Evolutionary conservation across 2,329 filamentous ascomycete species (phyloP).

Genomic region (Ascocoryne sarcoides): DNA sequence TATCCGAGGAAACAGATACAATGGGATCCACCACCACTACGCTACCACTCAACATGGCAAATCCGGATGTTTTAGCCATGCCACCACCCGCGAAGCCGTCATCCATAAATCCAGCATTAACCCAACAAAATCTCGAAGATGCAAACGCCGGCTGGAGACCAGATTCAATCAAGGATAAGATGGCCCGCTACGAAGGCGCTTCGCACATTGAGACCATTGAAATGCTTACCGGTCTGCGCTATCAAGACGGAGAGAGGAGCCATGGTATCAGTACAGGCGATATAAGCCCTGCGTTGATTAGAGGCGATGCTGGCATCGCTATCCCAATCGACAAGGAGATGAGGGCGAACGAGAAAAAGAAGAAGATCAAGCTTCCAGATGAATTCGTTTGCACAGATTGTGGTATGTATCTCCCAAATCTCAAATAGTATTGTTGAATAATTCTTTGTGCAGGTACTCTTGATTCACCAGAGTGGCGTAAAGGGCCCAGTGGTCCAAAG

Average conservation of each 20-base stretch:
- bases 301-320: slow-evolving; percentile 78
- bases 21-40: slow-evolving; percentile 25
- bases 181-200: slow-evolving; percentile 69
- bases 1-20: slow-evolving; percentile 34
- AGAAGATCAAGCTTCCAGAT: slow-evolving; percentile 71
- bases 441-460: slow-evolving; percentile 50
- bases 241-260: slow-evolving; percentile 81
- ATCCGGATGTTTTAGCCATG: slow-evolving; percentile 44
- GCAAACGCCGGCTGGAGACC: slow-evolving; percentile 54
- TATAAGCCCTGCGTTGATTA: slow-evolving; percentile 69
- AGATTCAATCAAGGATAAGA: slow-evolving; percentile 76
- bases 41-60: slow-evolving; percentile 25
- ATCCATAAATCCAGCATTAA: slow-evolving; percentile 59
- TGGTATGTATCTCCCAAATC: slow-evolving; percentile 41
- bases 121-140: slow-evolving; percentile 72
- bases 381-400: slow-evolving; percentile 96
- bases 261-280: slow-evolving; percentile 82
- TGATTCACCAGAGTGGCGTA: slow-evolving; percentile 93
- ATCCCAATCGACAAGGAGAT: slow-evolving; percentile 73
- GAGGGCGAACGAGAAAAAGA: slow-evolving; percentile 68
- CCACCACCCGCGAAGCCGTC: slow-evolving; percentile 56
- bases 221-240: slow-evolving; percentile 82
- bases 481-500: slow-evolving; percentile 86
- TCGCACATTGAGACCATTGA: slow-evolving; percentile 83
- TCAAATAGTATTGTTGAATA: not conserved